These are phyloP conservation scores for Cladophialophora exuberans DNA, from an alignment of 2,329 filamentous ascomycete species.

Conservation along the genomic window DNA sequence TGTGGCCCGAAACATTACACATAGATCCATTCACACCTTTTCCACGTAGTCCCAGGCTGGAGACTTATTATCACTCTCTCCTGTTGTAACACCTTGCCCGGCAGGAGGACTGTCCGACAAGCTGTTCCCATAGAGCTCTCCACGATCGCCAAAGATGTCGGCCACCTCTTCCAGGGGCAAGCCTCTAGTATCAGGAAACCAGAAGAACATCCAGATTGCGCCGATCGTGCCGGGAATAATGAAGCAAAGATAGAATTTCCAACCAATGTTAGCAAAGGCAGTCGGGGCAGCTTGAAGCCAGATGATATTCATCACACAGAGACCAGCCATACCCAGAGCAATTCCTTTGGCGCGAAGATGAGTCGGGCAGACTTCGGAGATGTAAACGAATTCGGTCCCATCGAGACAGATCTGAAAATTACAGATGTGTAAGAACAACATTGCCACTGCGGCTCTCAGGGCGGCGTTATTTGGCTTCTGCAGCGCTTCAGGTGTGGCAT, in stretches of 20 bases:
- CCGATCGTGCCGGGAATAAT: conserved; percentile 9
- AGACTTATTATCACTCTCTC: no score
- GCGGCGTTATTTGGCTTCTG: conserved; percentile 11
- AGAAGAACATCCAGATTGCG: conserved; percentile 15
- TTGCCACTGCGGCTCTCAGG: conserved; percentile 51
- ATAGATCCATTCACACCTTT: no score
- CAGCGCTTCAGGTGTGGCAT: conserved; percentile 10
- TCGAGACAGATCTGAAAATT: conserved; percentile 13
- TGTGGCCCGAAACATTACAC: no score
- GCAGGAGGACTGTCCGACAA: no score
- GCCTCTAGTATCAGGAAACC: conserved; percentile 37
- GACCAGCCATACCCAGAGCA: conserved; percentile 5
- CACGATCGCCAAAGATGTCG: conserved; percentile 33
- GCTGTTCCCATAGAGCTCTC: no score
- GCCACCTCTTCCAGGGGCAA: conserved; percentile 38
- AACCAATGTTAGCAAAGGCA: conserved; percentile 39
- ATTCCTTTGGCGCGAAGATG: conserved; percentile 22
- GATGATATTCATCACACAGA: conserved; percentile 31
- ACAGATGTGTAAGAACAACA: conserved; percentile 55
- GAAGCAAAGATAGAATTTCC: conserved; percentile 39
- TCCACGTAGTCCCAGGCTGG: no score
- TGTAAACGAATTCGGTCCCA: conserved; percentile 20
- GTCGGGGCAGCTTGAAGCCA: conserved; percentile 37
- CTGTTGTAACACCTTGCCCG: no score
- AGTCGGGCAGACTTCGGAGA: conserved; percentile 20